Conservation (phyloP, 352 stramenopile species). For the Poterioochromonas sp. region DNA sequence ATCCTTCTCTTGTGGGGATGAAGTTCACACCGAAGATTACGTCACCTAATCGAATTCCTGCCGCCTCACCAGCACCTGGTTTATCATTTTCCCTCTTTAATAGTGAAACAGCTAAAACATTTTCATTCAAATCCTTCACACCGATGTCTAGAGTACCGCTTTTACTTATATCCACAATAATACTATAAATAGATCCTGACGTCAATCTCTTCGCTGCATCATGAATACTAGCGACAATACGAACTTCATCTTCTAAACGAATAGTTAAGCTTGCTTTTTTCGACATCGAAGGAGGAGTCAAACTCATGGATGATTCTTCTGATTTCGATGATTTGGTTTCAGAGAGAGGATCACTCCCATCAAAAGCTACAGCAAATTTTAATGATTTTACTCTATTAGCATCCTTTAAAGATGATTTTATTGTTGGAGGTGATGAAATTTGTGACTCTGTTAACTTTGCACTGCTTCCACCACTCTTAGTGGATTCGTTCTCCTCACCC, state of each 20-base stretch:
- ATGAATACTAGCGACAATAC: not conserved
- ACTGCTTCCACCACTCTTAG: no score
- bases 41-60: conserved; percentile 23
- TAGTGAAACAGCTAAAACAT: conserved; percentile 13
- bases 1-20: not conserved
- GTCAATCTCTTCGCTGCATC: not conserved
- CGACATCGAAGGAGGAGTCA: not conserved
- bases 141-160: not conserved
- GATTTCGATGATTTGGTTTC: not conserved
- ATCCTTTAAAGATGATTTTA: no score
- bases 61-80: not conserved
- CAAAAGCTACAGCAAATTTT: not conserved
- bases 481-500: no score
- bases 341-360: not conserved
- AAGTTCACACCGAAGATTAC: conserved; percentile 24
- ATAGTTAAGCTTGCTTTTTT: conserved; percentile 1
- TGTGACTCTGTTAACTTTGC: no score
- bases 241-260: not conserved
- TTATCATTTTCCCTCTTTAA: not conserved
- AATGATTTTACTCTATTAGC: no score
- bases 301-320: not conserved
- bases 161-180: not conserved
- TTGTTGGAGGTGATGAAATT: no score
- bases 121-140: conserved; percentile 10
- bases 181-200: not conserved